These are phyloP conservation scores for Cephalotrichum gorgonifer DNA, from an alignment of 2,329 filamentous ascomycete species.

Conservation along the genomic window DNA sequence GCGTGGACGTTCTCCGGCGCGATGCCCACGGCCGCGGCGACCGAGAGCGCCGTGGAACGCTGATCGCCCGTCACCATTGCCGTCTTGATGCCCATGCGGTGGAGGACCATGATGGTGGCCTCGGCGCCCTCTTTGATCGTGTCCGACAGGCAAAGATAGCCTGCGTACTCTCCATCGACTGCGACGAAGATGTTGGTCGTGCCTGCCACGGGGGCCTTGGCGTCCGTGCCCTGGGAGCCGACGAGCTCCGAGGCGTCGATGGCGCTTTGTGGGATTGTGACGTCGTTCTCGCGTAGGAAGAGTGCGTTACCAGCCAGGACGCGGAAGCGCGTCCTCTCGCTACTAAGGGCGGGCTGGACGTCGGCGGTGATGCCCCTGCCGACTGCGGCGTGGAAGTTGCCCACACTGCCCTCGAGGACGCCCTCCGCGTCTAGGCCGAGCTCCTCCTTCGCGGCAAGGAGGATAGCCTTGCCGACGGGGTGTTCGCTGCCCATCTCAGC, in stretches of 20 bases:
- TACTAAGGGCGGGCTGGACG: conserved; percentile 62
- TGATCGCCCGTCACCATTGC: conserved; percentile 95
- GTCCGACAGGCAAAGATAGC: conserved; percentile 75
- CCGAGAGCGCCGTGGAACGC: conserved; percentile 68
- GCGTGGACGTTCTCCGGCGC: conserved; percentile 65
- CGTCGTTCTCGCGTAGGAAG: conserved; percentile 62
- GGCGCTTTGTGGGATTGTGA: conserved; percentile 54
- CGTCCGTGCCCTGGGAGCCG: conserved; percentile 38
- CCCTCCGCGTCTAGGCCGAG: conserved; percentile 63
- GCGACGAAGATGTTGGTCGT: conserved; percentile 88
- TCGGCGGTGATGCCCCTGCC: conserved; percentile 76
- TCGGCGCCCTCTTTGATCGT: conserved; percentile 82
- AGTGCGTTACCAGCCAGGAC: conserved; percentile 76
- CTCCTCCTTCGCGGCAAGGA: conserved; percentile 63
- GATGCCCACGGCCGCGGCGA: conserved; percentile 77
- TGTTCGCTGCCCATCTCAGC: conserved; percentile 94
- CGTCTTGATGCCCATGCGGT: conserved; percentile 74
- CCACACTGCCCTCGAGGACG: conserved; percentile 71
- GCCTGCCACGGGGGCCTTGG: conserved; percentile 41
- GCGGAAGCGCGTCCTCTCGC: conserved; percentile 58
- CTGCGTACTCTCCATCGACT: conserved; percentile 71
- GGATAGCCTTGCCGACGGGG: conserved; percentile 83
- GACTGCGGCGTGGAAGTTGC: conserved; percentile 73
- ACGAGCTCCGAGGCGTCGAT: conserved; percentile 47
- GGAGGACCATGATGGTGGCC: conserved; percentile 70